phyloP scores from a whole-genome alignment of 1,139 yeast species.

The Zhuliangozyma blackwelliae region DNA sequence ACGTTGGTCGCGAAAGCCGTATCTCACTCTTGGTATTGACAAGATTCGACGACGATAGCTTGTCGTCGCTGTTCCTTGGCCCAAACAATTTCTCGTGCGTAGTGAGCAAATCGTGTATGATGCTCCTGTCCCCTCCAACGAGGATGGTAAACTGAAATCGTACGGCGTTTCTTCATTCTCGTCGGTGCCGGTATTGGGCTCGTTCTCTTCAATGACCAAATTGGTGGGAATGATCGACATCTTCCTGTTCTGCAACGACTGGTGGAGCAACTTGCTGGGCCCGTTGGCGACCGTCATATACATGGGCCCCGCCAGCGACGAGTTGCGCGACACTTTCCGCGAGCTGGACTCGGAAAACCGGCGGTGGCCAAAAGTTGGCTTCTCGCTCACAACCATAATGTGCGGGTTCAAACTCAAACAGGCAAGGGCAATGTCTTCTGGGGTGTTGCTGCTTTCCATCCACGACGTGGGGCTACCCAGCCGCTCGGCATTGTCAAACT shows the following conservation, averaged over 20 bases:
- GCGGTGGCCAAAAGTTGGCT: neutral
- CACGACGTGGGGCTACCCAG: slow-evolving; percentile 36
- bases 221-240: slow-evolving; percentile 28
- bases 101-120: slow-evolving; percentile 19
- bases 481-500: slow-evolving; percentile 26
- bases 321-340: slow-evolving; percentile 18
- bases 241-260: slow-evolving; percentile 17
- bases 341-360: slow-evolving; percentile 4
- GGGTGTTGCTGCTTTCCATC: slow-evolving; percentile 23
- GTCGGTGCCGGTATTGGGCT: slow-evolving; percentile 1
- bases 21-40: slow-evolving; percentile 17
- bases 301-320: slow-evolving; percentile 26
- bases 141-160: slow-evolving; percentile 1
- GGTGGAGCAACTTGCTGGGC: slow-evolving; percentile 12
- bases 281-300: slow-evolving; percentile 13
- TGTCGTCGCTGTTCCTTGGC: slow-evolving; percentile 7
- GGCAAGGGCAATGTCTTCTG: slow-evolving; percentile 31
- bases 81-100: slow-evolving; percentile 33
- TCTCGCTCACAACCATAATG: slow-evolving; percentile 4
- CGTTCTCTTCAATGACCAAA: slow-evolving; percentile 15
- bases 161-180: neutral
- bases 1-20: slow-evolving; percentile 14
- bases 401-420: slow-evolving; percentile 31
- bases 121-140: neutral
- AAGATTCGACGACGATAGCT: slow-evolving; percentile 8